Conservation (phyloP, 495 filamentous ascomycete genomes). For the Podospora pseudopauciseta region DNA sequence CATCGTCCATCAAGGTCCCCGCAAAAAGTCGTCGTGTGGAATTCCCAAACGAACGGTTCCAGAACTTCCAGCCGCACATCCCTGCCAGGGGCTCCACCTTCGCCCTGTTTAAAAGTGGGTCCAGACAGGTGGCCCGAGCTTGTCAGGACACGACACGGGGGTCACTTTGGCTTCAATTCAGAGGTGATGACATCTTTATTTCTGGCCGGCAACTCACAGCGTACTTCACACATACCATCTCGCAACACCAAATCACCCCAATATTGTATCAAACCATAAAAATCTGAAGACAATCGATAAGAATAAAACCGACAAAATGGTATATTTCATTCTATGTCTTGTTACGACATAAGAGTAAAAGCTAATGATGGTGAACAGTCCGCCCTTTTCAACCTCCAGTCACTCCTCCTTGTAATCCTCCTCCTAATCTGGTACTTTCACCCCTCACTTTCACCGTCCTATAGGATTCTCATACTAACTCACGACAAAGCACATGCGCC, state of each 20-base stretch:
- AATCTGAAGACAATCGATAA: no score
- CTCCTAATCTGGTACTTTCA: conserved; percentile 70
- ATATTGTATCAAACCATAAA: no score
- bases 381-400: conserved; percentile 97
- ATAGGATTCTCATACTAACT: neutral
- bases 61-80: neutral
- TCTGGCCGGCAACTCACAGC: neutral
- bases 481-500: conserved; percentile 59
- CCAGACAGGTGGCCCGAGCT: neutral
- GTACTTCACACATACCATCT: neutral
- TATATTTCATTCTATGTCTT: neutral
- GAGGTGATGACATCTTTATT: conserved; percentile 4
- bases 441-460: neutral
- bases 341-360: neutral
- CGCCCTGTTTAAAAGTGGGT: neutral
- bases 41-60: neutral
- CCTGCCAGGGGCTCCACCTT: neutral
- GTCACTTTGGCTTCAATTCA: neutral
- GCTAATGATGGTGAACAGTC: conserved; percentile 56
- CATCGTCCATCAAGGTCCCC: neutral
- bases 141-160: neutral
- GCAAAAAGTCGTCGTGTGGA: neutral
- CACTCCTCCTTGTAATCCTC: conserved; percentile 85
- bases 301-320: conserved; percentile 20
- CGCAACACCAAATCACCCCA: neutral